phyloP scores from a whole-genome alignment of 169 alveolate species.

The Pseudocohnilembus persalinus region DNA sequence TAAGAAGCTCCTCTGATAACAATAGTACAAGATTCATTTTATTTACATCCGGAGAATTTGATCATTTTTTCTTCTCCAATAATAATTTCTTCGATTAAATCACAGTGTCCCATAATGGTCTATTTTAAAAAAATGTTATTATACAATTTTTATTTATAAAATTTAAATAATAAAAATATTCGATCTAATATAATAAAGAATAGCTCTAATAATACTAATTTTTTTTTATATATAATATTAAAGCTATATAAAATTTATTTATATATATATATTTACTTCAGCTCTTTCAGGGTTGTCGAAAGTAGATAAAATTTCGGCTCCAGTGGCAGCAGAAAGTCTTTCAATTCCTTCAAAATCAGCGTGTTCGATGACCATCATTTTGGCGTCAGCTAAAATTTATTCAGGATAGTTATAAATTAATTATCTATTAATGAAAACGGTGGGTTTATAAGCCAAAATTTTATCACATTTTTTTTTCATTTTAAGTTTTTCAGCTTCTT shows the following conservation, averaged over 20 bases:
- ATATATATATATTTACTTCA: conserved; percentile 4
- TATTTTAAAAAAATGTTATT: too few species aligned
- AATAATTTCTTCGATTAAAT: conserved; percentile 95
- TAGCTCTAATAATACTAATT: too few species aligned
- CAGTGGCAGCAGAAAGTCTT: conserved; percentile 98
- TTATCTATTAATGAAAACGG: conserved; percentile 99
- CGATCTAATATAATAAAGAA: too few species aligned
- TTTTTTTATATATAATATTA: too few species aligned
- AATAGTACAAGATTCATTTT: conserved; percentile 97
- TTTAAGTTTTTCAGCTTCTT: conserved; percentile 97
- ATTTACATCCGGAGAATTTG: conserved; percentile 95
- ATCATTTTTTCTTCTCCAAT: conserved; percentile 99
- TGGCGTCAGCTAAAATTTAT: conserved; percentile 94
- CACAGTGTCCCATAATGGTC: conserved; percentile 96
- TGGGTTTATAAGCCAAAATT: conserved; percentile 96
- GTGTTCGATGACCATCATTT: conserved; percentile 98
- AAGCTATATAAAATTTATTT: too few species aligned
- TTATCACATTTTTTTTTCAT: conserved; percentile 97
- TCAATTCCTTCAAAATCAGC: conserved; percentile 99
- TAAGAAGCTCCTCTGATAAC: conserved; percentile 99
- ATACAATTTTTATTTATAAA: too few species aligned
- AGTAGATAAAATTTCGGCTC: conserved; percentile 98
- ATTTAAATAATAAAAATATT: too few species aligned
- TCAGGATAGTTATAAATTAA: conserved; percentile 99
- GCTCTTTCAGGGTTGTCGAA: conserved; percentile 96